Evolutionary conservation across 2,329 filamentous ascomycete species (phyloP), one percentile per base, ranked within the genome.

Genomic region (Alternaria incomplexa): DNA sequence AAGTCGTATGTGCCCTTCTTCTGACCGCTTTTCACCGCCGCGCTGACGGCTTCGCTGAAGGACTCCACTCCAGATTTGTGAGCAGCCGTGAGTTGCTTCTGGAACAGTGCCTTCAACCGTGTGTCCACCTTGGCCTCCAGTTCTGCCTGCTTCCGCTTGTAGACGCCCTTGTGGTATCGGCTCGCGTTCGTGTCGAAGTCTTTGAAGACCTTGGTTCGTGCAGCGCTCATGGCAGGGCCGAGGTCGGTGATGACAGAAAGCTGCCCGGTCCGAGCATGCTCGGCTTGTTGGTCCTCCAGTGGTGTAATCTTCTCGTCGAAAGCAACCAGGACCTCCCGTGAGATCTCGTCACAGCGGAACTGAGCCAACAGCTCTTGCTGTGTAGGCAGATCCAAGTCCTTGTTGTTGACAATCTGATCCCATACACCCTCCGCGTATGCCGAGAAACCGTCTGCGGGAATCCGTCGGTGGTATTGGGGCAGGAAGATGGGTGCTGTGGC

Each of bases 391-490:
- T 99, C 96, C 58, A 99, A 85, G 76, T 99, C 96, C 81, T 99
- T 99, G 86, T 99, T 99, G 84, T 95, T 92, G 73, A 97, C 94
- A 77, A 99, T 99, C 81, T 98, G 95, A 74, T 98, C 94, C 96
- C 96, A 99, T 47, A 99, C 89, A 44, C 94, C 93, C 77, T 96
- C 90, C 0, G 96, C 94, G 73, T 99, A 99, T 63, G 93, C 86
- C 0, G 95, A 92, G 77, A 98, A 96, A n/a, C 96, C 96, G 79
- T 99, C 96, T 10, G 96, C 96, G 11, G 96, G 96, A 67, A 99
- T 99, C 61, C 96, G 88, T 64, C 96, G 88, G 82, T 99, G 96
- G 79, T 99, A 99, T 73, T 97, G 94, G 22, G 96, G 91, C 46
- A 98, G 83, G 77, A 99, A 96, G 5, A 99, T 87, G 5, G 92